Conservation (phyloP, 257 asterid genomes). For the Solanum tarapatanum region DNA sequence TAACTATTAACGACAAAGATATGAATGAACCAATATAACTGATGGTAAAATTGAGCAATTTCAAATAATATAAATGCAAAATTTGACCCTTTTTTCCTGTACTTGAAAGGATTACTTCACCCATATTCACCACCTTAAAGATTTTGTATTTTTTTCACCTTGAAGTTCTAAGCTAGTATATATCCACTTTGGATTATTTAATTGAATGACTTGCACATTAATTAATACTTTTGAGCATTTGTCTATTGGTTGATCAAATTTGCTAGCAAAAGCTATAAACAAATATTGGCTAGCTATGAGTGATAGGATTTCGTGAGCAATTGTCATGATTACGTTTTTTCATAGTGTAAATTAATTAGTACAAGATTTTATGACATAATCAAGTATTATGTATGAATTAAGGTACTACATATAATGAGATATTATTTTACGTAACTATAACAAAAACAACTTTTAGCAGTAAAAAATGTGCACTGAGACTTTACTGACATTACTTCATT, state of each 20-base stretch:
- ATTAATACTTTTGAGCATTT: too few relatives aligned
- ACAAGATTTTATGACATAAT: neutral
- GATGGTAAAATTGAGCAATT: neutral
- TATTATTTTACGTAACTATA: too few relatives aligned
- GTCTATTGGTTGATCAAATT: too few relatives aligned
- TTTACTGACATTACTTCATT: too few relatives aligned
- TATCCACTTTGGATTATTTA: neutral
- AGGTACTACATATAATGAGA: too few relatives aligned
- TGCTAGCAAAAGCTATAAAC: neutral
- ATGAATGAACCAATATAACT: neutral
- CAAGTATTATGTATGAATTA: too few relatives aligned
- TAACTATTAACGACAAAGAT: too few relatives aligned
- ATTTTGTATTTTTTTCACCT: neutral
- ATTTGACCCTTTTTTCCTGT: neutral
- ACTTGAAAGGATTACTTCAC: neutral
- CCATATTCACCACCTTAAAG: neutral
- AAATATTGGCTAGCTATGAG: neutral
- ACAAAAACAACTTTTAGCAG: too few relatives aligned
- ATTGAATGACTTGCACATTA: neutral
- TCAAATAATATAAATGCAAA: neutral
- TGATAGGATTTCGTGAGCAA: neutral
- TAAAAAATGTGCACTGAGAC: too few relatives aligned
- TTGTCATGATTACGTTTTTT: neutral
- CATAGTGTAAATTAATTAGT: neutral
- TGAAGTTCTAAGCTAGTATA: neutral